Percentiles rank a stretch among this genome's conserved stretches.
Conservation (phyloP, 352 stramenopile genomes). For the Saprolegnia parasitica region DNA sequence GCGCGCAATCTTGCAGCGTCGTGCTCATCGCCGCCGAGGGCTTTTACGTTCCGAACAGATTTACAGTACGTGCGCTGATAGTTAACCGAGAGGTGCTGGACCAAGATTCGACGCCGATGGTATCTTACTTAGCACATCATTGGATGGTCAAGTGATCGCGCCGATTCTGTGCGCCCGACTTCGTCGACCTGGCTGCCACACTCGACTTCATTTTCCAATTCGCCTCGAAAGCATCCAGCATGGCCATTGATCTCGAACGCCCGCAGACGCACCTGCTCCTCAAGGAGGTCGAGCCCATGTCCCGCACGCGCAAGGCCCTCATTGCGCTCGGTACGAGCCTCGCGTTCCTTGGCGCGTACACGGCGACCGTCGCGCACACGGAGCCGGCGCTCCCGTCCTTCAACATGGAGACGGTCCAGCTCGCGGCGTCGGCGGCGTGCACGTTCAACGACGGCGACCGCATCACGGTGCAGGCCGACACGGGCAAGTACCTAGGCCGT, state of each 20-base stretch:
- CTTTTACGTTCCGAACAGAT: too few species aligned
- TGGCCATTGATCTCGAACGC: background rate
- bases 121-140: too few species aligned
- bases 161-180: too few species aligned
- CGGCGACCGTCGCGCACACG: too few species aligned
- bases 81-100: too few species aligned
- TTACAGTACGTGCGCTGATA: too few species aligned
- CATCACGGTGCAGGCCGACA: slow-evolving; percentile 20
- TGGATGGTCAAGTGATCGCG: too few species aligned
- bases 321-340: background rate
- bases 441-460: slow-evolving; percentile 3
- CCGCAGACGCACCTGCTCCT: background rate
- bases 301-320: background rate
- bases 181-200: too few species aligned
- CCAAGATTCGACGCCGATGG: too few species aligned
- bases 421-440: background rate
- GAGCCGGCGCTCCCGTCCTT: background rate
- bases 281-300: background rate
- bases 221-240: background rate
- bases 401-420: background rate
- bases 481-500: slow-evolving; percentile 16
- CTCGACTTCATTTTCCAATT: background rate
- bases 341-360: background rate
- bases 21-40: too few species aligned
- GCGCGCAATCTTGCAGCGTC: too few species aligned